Evolutionary conservation across 1,284 basidiomycete species (phyloP).

Genomic region (Amylostereum chailletii): DNA sequence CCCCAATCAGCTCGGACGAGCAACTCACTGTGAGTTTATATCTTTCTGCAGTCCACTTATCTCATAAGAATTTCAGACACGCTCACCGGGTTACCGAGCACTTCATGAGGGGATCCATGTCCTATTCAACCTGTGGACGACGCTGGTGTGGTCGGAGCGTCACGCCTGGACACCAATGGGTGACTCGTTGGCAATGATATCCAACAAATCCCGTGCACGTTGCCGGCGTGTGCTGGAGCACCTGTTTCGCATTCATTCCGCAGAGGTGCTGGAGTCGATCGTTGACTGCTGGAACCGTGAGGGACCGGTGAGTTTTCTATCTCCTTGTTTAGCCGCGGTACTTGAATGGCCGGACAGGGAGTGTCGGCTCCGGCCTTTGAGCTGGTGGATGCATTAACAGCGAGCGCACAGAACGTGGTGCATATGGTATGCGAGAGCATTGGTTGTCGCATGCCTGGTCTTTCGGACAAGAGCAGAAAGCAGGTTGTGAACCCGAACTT

Average conservation of each 20-base stretch:
- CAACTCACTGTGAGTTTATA: slow-evolving; percentile 41
- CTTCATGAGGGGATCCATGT: slow-evolving; percentile 66
- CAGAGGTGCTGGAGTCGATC: slow-evolving; percentile 77
- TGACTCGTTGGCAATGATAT: slow-evolving; percentile 61
- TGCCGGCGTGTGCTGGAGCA: slow-evolving; percentile 78
- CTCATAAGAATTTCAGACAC: slow-evolving; percentile 32
- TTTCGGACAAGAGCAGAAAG: slow-evolving; percentile 48
- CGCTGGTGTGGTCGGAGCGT: slow-evolving; percentile 39
- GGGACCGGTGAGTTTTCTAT: slow-evolving; percentile 30
- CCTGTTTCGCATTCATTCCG: slow-evolving; percentile 73
- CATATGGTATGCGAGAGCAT: slow-evolving; percentile 88
- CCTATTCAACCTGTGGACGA: slow-evolving; percentile 65
- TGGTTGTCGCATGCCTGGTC: slow-evolving; percentile 39
- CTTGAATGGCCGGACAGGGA: slow-evolving; percentile 17
- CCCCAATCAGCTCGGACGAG: slow-evolving; percentile 38
- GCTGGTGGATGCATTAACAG: slow-evolving; percentile 75
- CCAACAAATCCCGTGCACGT: slow-evolving; percentile 53
- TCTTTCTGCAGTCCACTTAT: slow-evolving; percentile 5
- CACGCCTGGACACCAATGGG: slow-evolving; percentile 43
- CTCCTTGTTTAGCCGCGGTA: slow-evolving; percentile 18
- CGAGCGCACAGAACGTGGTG: slow-evolving; percentile 83
- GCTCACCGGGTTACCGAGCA: slow-evolving; percentile 61
- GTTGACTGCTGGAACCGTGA: slow-evolving; percentile 73
- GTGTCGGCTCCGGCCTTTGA: slow-evolving; percentile 60
- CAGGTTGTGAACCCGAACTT: slow-evolving; percentile 55